phyloP scores from a whole-genome alignment of 2,329 filamentous ascomycete species.

The Fusarium sp. region DNA sequence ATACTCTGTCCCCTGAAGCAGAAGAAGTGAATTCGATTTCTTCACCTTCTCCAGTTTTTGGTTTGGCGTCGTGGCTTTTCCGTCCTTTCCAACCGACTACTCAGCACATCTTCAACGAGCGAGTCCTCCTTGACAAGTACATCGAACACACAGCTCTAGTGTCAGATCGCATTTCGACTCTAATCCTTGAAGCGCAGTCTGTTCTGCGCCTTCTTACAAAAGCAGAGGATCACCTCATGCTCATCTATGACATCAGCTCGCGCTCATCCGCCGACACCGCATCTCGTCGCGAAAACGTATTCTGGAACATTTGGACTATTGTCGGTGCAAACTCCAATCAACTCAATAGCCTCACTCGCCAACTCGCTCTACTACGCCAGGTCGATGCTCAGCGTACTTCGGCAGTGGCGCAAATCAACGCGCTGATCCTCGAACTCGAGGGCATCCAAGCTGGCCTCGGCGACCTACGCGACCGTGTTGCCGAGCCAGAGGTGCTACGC shows the following conservation, averaged over 20 bases:
- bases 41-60: conserved; percentile 51
- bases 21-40: conserved; percentile 51
- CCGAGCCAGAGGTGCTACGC: conserved; percentile 71
- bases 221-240: conserved; percentile 76
- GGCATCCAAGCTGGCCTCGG: conserved; percentile 78
- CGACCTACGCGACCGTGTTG: conserved; percentile 78
- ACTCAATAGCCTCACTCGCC: conserved; percentile 71
- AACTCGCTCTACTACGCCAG: conserved; percentile 73
- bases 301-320: conserved; percentile 79
- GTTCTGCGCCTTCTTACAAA: conserved; percentile 74
- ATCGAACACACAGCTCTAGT: conserved; percentile 78
- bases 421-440: conserved; percentile 78
- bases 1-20: conserved; percentile 65
- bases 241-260: conserved; percentile 77
- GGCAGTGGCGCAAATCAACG: conserved; percentile 76
- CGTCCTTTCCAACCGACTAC: conserved; percentile 72
- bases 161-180: conserved; percentile 74
- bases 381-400: conserved; percentile 75
- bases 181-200: conserved; percentile 78
- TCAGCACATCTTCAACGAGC: conserved; percentile 63
- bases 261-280: conserved; percentile 72
- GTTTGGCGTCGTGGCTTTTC: conserved; percentile 62
- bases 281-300: conserved; percentile 72
- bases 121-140: conserved; percentile 78
- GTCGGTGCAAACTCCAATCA: conserved; percentile 76